These are phyloP conservation scores for Suillus occidentalis DNA, from an alignment of 768 basidiomycete genomes.

Conservation along the genomic window DNA sequence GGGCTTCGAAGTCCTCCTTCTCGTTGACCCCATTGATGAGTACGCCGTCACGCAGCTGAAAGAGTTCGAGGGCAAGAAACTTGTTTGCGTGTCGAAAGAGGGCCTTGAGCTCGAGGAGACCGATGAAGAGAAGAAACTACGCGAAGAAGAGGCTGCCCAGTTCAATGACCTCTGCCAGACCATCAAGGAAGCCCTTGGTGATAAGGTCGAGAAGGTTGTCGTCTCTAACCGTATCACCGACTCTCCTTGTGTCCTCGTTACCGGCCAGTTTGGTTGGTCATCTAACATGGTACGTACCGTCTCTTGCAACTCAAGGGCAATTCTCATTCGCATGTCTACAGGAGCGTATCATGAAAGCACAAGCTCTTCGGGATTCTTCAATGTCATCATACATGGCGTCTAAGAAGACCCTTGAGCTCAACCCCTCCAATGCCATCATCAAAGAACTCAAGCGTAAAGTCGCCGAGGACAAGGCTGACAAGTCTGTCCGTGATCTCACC, in stretches of 20 bases:
- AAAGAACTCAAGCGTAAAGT: conserved; percentile 97
- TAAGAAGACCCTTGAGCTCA: conserved; percentile 97
- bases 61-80: conserved; percentile 98
- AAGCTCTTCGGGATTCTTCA: conserved; percentile 92
- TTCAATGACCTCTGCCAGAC: conserved; percentile 88
- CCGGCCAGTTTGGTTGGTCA: conserved; percentile 99
- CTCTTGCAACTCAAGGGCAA: not conserved
- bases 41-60: conserved; percentile 98
- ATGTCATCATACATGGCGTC: conserved; percentile 99
- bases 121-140: conserved; percentile 91
- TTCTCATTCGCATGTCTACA: conserved; percentile 25
- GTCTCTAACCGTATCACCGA: conserved; percentile 97
- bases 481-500: conserved; percentile 95
- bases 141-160: conserved; percentile 82
- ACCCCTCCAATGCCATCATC: conserved; percentile 89
- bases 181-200: conserved; percentile 98
- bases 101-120: conserved; percentile 99
- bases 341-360: conserved; percentile 99
- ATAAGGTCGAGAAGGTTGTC: conserved; percentile 99
- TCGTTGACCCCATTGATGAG: conserved; percentile 98
- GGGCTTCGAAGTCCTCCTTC: conserved; percentile 96
- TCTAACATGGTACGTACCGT: conserved; percentile 83
- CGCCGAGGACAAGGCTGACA: conserved; percentile 96
- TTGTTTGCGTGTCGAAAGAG: conserved; percentile 97
- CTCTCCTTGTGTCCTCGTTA: conserved; percentile 96